A percentile compares a stretch with the other conserved stretches of the same genome.
Conservation (phyloP, 208 protist species). For the Leishmania braziliensis region DNA sequence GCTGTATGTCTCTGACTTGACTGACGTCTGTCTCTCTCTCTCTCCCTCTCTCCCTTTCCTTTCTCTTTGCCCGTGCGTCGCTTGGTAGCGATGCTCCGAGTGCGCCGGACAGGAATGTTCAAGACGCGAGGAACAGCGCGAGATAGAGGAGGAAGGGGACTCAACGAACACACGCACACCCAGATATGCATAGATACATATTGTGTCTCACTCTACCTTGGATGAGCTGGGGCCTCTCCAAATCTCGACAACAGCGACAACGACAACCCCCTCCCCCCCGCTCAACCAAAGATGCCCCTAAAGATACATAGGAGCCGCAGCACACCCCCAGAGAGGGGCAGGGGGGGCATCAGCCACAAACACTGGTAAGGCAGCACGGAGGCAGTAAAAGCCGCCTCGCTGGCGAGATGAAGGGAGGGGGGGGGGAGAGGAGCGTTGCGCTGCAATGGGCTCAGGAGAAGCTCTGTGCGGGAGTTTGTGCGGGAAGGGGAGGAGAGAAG, state of each 20-base stretch:
- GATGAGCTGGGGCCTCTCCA: background rate
- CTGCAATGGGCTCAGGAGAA: background rate
- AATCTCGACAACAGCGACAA: background rate
- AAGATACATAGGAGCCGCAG: background rate
- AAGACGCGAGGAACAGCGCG: background rate
- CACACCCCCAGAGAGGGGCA: background rate
- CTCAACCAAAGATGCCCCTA: background rate
- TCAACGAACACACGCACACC: background rate
- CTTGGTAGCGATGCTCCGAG: background rate
- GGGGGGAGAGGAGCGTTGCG: background rate
- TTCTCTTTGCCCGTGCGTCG: background rate
- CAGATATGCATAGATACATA: background rate
- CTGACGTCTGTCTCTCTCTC: background rate
- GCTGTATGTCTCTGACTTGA: background rate
- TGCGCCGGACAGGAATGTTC: background rate
- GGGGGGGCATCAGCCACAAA: background rate
- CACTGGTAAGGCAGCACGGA: constrained; percentile 8
- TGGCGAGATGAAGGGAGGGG: no score
- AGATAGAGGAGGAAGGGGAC: background rate
- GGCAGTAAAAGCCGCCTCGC: background rate
- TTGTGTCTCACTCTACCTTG: background rate
- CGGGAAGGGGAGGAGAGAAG: background rate
- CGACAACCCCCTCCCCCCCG: background rate
- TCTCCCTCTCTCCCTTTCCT: background rate
- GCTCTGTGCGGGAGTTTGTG: background rate